Base-by-base conservation (phyloP, 495 filamentous ascomycete species). In the Pseudomonodictys pantanalensis region DNA sequence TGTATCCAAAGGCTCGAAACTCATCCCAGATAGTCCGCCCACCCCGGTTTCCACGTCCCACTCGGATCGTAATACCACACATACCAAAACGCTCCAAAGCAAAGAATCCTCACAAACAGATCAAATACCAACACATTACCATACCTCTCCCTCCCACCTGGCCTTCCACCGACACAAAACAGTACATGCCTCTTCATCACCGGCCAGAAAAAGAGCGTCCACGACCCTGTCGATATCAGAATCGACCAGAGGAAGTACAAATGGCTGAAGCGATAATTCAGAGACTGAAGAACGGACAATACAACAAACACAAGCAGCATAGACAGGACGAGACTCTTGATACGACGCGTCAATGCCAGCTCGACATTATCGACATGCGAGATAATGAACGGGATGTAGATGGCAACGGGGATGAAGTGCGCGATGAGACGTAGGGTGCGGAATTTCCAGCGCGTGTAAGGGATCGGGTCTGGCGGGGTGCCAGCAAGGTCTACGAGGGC, bases 41-140 rank as follows among this genome's bases (percentile, higher is more conserved):
- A 49, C 6, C 10, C 25, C 9, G 46, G 46, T 49, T 28, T 49
- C 11, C 9, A 24, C 18, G 46, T 49, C 9, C 46, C 46, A 25
- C 11, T 29, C 5, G 46, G 18, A 25, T 49, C 24, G 18, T 49
- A 49, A 20, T 30, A 24, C 46, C 11, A 18, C 25, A 49, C 18
- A 49, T 49, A 49, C 46, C 46, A 49, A 49, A 49, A 49, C 25
- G 29, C 23, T 10, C 18, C 8, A 49, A 26, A 49, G 24, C 18
- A 6, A 10, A 49, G 18, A 29, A 49, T 30, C 46, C 46, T 6
- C 23, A 12, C 5, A 20, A 49, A 49, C 18, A 49, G 29, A 20
- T 49, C 46, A 29, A 49, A 49, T 12, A 30, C 46, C 5, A 49
- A 12, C 46, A 49, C 46, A 49, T 49, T 49, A 10, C 29, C 12